A percentile compares a stretch with the other conserved stretches of the same genome.
These are phyloP conservation scores for Scytalidium lignicola DNA, from an alignment of 2,329 filamentous ascomycete genomes.

Conservation along the genomic window DNA sequence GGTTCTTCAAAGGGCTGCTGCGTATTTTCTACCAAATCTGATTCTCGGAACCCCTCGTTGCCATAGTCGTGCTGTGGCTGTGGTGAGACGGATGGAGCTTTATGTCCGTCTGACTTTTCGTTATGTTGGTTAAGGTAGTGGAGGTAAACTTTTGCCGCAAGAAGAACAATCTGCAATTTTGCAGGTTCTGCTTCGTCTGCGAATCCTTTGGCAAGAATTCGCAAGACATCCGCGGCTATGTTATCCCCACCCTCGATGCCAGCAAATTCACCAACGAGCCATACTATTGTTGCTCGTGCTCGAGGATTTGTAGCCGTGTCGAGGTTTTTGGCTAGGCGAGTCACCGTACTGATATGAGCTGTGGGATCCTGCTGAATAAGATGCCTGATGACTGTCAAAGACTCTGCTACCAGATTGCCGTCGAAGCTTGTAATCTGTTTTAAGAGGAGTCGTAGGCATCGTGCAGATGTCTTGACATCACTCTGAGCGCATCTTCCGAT, in stretches of 20 bases:
- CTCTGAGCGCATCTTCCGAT: conserved; percentile 90
- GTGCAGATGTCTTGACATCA: conserved; percentile 62
- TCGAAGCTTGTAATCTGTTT: conserved; percentile 86
- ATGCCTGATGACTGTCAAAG: conserved; percentile 89
- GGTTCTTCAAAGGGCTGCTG: conserved; percentile 13
- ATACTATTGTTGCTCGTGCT: conserved; percentile 90
- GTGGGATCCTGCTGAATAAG: conserved; percentile 87
- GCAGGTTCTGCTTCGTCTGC: conserved; percentile 76
- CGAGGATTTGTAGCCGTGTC: conserved; percentile 83
- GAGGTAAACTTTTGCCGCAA: conserved; percentile 95
- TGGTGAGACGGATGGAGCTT: conserved; percentile 16
- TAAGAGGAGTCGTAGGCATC: conserved; percentile 78
- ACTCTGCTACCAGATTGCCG: conserved; percentile 83
- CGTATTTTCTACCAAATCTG: conserved; percentile 12
- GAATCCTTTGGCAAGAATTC: conserved; percentile 83
- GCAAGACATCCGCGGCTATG: conserved; percentile 86
- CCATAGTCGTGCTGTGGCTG: conserved; percentile 20
- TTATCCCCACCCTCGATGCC: conserved; percentile 76
- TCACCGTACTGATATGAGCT: conserved; percentile 77
- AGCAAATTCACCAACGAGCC: conserved; percentile 93
- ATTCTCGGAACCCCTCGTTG: conserved; percentile 17
- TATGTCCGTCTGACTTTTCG: conserved; percentile 31
- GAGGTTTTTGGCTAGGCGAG: conserved; percentile 84
- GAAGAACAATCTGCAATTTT: conserved; percentile 84
- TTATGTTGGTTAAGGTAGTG: conserved; percentile 71